Evolutionary conservation across 2,329 filamentous ascomycete species (phyloP), one percentile per base, ranked within the genome.

Genomic region (Ascocoryne sarcoides): DNA sequence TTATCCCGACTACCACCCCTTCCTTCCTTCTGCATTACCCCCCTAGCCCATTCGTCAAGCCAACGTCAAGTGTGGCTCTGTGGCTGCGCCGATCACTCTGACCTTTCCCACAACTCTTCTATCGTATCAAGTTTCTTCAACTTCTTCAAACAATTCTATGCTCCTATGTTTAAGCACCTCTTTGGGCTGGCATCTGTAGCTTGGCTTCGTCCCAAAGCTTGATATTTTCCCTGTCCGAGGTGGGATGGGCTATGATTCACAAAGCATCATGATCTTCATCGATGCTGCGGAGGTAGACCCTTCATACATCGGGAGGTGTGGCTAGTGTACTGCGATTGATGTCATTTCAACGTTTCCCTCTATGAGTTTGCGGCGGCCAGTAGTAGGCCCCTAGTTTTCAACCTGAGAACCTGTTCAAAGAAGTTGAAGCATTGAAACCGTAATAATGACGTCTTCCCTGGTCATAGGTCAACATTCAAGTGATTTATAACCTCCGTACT

Each of bases 201-300:
- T 31, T 31, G n/a, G 26, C 8, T 15, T 32, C n/a, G 14, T 16
- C 9, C 30, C 12, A 38, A 49, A 47, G 39, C 47, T 40, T 47
- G 47, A 33, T 45, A 42, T 42, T 26, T 45, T 37, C 46, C 46
- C 30, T 47, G 47, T 34, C 32, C 33, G 29, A n/a, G n/a, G n/a
- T n/a, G n/a, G n/a, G n/a, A n/a, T n/a, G n/a, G n/a, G n/a, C n/a
- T 14, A 28, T 30, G 28, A 8, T 35, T 38, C 32, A 9, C 20
- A 32, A 38, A 32, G 23, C 38, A 29, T 32, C 36, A n/a, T n/a
- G 19, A 29, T 21, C 2, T 17, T 26, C 15, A 29, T 7, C 10
- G 10, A 4, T 29, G 34, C 26, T 35, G n/a, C 23, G 18, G 30
- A 32, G 14, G 19, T 5, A 17, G 37, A 39, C 33, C 37, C 29